Evolutionary conservation across 1,284 basidiomycete genomes (phyloP).

Genomic region (Pyrrhoderma noxium): DNA sequence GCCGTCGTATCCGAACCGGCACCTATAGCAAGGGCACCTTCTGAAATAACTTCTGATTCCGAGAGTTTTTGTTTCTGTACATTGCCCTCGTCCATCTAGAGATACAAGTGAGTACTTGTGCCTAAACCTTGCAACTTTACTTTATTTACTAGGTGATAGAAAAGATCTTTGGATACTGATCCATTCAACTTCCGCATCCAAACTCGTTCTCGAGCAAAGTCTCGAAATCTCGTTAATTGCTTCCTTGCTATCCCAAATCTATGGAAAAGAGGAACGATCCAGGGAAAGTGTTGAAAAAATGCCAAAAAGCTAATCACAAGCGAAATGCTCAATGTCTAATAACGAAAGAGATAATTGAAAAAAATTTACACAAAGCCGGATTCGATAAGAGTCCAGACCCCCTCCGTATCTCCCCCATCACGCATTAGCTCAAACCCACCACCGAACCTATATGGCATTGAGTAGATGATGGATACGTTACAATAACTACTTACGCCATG

Average conservation of each 20-base stretch:
- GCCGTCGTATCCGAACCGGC: slow-evolving; percentile 32
- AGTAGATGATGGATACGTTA: too few species aligned
- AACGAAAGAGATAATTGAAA: not conserved
- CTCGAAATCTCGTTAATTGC: slow-evolving; percentile 3
- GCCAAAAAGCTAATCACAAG: slow-evolving; percentile 1
- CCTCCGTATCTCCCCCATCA: slow-evolving; percentile 20
- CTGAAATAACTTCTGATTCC: slow-evolving; percentile 25
- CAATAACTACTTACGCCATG: slow-evolving; percentile 21
- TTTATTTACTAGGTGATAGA: slow-evolving; percentile 31
- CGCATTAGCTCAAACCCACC: slow-evolving; percentile 26
- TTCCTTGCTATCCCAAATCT: slow-evolving; percentile 7
- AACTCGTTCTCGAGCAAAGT: not conserved
- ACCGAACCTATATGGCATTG: slow-evolving; percentile 20
- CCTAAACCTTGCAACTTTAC: too few species aligned
- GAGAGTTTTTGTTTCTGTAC: slow-evolving; percentile 21
- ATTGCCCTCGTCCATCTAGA: slow-evolving; percentile 28
- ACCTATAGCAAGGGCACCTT: slow-evolving; percentile 30
- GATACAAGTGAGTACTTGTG: too few species aligned
- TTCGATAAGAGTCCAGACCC: slow-evolving; percentile 19
- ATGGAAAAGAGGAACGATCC: not conserved
- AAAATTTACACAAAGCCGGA: slow-evolving; percentile 14
- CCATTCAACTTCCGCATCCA: slow-evolving; percentile 21
- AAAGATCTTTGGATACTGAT: slow-evolving; percentile 29
- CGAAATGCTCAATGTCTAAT: not conserved
- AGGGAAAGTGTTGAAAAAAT: slow-evolving; percentile 14